Percentiles rank a stretch among this genome's conserved stretches.
Conservation (phyloP, 495 filamentous ascomycete species). For the Aspergillus diversus region DNA sequence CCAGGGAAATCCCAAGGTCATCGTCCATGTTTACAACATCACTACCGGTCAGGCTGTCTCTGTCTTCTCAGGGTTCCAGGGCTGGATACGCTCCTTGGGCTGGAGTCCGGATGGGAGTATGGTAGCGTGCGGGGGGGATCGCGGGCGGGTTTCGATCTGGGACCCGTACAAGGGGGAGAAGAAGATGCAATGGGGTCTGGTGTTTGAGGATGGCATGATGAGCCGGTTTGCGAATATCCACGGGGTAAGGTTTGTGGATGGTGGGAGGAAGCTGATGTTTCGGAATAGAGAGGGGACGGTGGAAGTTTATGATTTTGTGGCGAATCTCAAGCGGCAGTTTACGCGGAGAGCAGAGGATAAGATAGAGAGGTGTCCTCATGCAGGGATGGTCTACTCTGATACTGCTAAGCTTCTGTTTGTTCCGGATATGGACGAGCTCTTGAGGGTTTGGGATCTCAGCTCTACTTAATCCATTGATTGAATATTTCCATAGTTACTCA, state of each 20-base stretch:
- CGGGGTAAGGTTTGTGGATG: slow-evolving; percentile 6
- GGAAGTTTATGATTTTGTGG: slow-evolving; percentile 22
- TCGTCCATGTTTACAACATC: slow-evolving; percentile 25
- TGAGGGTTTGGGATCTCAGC: slow-evolving; percentile 15
- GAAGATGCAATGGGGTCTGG: slow-evolving; percentile 10
- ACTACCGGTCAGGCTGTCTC: slow-evolving; percentile 6
- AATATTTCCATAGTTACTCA: neutral
- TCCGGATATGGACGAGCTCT: slow-evolving; percentile 8
- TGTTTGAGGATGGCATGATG: slow-evolving; percentile 15
- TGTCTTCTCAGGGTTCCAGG: slow-evolving; percentile 2
- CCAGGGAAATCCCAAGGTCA: slow-evolving; percentile 17
- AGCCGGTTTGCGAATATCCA: slow-evolving; percentile 2
- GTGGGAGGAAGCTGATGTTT: slow-evolving; percentile 16
- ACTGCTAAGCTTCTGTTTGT: slow-evolving; percentile 8
- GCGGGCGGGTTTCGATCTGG: neutral
- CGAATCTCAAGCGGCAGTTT: slow-evolving; percentile 16
- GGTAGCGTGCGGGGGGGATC: neutral
- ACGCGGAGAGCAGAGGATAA: slow-evolving; percentile 3
- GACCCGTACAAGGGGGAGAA: slow-evolving; percentile 17
- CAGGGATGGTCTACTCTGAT: slow-evolving; percentile 6
- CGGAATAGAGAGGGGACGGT: slow-evolving; percentile 17
- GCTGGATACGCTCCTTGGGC: neutral
- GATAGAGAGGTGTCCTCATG: slow-evolving; percentile 5
- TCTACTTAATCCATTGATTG: no score
- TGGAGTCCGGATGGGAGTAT: slow-evolving; percentile 21